phyloP scores from a whole-genome alignment of 73 alveolate species.

The Symbiodinium pilosum region DNA sequence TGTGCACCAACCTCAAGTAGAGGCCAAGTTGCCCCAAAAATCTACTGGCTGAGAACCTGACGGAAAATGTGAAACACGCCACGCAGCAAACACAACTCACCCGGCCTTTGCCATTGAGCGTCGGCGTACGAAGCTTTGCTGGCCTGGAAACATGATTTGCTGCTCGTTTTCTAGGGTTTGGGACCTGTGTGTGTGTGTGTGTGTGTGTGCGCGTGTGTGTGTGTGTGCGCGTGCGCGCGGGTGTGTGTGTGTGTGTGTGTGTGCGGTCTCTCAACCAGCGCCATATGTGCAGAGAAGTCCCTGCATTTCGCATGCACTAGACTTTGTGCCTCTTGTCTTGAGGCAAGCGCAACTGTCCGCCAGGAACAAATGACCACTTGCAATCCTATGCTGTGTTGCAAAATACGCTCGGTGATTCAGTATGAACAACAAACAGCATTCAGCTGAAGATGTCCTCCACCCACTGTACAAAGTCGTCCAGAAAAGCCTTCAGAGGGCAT shows the following conservation, averaged over 20 bases:
- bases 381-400: conserved; percentile 13
- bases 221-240: no score
- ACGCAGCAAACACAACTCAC: no score
- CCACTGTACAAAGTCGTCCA: conserved; percentile 55
- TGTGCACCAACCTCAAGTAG: background rate
- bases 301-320: background rate
- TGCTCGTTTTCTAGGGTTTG: no score
- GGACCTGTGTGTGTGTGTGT: no score
- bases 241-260: no score
- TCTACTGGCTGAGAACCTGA: background rate
- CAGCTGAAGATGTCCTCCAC: conserved; percentile 60
- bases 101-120: conserved; percentile 10
- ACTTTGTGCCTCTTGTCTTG: background rate
- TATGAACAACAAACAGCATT: conserved; percentile 57
- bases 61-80: no score
- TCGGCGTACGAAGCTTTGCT: background rate
- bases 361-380: conserved; percentile 87
- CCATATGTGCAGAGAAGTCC: no score
- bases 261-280: no score
- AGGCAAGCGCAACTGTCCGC: conserved; percentile 58
- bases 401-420: conserved; percentile 19
- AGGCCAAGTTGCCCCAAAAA: background rate
- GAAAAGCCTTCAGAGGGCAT: conserved; percentile 55
- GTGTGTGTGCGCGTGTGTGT: no score
- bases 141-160: background rate